Evolutionary conservation across 345 rosid species (phyloP), one percentile per base, ranked within the genome.

Genomic region (Cardiospermum halicacabum): DNA sequence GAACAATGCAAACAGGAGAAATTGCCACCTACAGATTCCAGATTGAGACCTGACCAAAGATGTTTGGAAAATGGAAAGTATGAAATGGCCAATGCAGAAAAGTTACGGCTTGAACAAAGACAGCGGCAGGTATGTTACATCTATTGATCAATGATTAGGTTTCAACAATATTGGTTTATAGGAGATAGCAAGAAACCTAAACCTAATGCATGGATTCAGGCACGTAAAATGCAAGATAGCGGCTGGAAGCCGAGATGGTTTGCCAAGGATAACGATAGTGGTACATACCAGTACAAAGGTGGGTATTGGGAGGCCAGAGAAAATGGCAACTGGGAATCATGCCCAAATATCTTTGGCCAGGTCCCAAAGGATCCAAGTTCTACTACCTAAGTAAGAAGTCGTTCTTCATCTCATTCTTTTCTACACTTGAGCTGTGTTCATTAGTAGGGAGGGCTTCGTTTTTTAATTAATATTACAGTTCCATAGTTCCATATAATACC

Each of bases 221-320:
- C 99, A 26, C 80, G 91, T 74, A 87, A 83, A 75, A 87, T 91
- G 99, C 99, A 94, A 40, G 99, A 94, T 76, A 84, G 87, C 30
- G 99, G 99, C 3, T 94, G 99, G 99, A 89, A 87, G 74, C 96
- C 99, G 2, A 81, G 80, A 47, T 94, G 99, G 99, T 94, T 94
- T 66, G 73, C 69, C 0, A 91, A 81, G 76, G 97, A 87, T 39
- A 78, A 91, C 71, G 88, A 76, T 47, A 79, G 81, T 62, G 84
- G 75, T 3, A 10, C 82, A 5, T 91, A 85, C 77, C 79, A 72
- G 4, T 89, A 89, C 53, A 62, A 74, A 36, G 96, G 97, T 11
- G 96, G 96, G 5, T 94, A 94, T 53, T 94, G 99, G 99, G 97
- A 94, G 64, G 85, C 95, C 21, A 87, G 87, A 45, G 93, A 76